Percentiles rank a stretch among this genome's conserved stretches.
These are phyloP conservation scores for Ceratobasidium sp. DNA, from an alignment of 1,284 basidiomycete species.

Conservation along the genomic window DNA sequence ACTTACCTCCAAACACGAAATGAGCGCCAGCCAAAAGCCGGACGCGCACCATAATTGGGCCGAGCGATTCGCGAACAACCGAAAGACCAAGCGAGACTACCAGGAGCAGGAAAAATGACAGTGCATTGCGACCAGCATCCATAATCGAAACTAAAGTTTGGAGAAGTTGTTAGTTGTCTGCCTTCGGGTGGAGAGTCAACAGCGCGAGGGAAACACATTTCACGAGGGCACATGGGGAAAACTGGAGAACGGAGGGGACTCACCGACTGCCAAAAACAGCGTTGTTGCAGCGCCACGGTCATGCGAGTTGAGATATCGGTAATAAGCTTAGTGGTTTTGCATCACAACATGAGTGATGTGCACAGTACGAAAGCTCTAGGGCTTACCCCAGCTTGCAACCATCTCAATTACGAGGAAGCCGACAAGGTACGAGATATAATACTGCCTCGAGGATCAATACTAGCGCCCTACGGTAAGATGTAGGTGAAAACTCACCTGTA, in stretches of 20 bases:
- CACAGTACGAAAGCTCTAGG: background rate
- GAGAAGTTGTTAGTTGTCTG: background rate
- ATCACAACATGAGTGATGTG: constrained; percentile 34
- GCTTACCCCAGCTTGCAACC: constrained; percentile 86
- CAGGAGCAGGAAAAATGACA: constrained; percentile 95
- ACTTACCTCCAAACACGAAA: constrained; percentile 92
- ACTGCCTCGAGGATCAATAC: constrained; percentile 63
- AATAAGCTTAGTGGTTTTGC: constrained; percentile 70
- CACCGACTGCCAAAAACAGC: constrained; percentile 88
- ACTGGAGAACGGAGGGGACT: constrained; percentile 52
- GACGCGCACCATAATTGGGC: constrained; percentile 82
- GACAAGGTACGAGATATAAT: constrained; percentile 94
- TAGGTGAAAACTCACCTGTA: constrained; percentile 70
- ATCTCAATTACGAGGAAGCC: constrained; percentile 94
- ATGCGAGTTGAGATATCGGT: constrained; percentile 91
- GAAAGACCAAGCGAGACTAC: constrained; percentile 91
- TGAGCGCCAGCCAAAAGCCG: constrained; percentile 84
- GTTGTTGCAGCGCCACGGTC: constrained; percentile 81
- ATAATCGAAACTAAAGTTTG: constrained; percentile 80
- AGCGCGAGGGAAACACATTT: background rate
- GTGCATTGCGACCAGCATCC: constrained; percentile 92
- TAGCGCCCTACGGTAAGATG: constrained; percentile 2
- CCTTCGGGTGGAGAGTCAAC: too few relatives aligned
- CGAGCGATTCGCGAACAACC: constrained; percentile 85
- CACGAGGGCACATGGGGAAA: background rate